These are phyloP conservation scores for Dendrocalamus sinicus DNA, from an alignment of 176 grass and related monocot species.

Conservation along the genomic window DNA sequence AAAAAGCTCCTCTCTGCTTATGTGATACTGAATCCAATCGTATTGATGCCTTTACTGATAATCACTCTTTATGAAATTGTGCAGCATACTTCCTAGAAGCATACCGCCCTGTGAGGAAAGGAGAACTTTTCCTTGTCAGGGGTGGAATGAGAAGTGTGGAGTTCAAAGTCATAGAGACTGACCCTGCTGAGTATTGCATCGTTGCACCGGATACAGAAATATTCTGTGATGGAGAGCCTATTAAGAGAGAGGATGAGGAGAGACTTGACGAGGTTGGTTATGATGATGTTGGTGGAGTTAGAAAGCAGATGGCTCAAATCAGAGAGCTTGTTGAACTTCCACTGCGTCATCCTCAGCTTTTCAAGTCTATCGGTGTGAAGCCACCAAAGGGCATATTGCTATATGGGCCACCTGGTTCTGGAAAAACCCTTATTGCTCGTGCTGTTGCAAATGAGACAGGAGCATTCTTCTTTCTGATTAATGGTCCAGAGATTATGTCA, in stretches of 20 bases:
- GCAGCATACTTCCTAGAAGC: conserved; percentile 88
- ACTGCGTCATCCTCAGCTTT: conserved; percentile 76
- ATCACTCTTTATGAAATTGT: neutral
- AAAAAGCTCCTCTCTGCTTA: neutral
- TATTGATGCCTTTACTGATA: neutral
- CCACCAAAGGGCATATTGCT: conserved; percentile 81
- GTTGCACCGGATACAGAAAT: conserved; percentile 87
- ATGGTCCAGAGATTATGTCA: conserved; percentile 88
- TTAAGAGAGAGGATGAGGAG: conserved; percentile 86
- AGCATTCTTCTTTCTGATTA: conserved; percentile 84
- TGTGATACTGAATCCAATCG: neutral
- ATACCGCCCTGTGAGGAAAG: conserved; percentile 74
- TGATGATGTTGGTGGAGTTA: conserved; percentile 87
- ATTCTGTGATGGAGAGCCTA: conserved; percentile 77
- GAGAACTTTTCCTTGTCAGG: conserved; percentile 83
- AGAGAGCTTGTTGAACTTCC: conserved; percentile 86
- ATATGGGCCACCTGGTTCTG: conserved; percentile 79
- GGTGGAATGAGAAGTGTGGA: conserved; percentile 87
- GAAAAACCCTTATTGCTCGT: conserved; percentile 79
- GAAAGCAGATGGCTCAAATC: conserved; percentile 90
- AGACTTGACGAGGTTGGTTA: conserved; percentile 85
- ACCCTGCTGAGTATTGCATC: conserved; percentile 78
- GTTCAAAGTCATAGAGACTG: conserved; percentile 82
- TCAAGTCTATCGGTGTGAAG: conserved; percentile 87
- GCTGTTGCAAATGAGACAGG: conserved; percentile 90